Base-by-base conservation (phyloP, 164 flowering plant genomes). In the Liquidambar formosana region DNA sequence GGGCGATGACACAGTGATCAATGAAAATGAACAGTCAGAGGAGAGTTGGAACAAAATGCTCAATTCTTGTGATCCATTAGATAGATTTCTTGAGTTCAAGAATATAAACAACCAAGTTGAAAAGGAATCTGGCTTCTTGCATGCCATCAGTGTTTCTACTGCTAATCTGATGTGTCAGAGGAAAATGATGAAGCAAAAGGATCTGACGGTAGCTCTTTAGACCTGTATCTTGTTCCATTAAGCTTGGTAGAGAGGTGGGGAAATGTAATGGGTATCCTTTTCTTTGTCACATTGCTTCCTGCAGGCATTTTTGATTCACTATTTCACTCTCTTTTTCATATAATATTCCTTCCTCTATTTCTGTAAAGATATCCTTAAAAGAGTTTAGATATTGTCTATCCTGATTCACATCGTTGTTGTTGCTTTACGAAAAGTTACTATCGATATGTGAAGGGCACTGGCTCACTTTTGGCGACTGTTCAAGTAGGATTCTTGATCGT, bases 391-490 rank as follows among this genome's bases (percentile, higher is more conserved):
- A 82, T 95, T 79, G 99, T 95, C 16, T 88, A 82, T 76, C 91
- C 96, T 27, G 86, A 90, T 78, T 95, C 99, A 33, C 86, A 78
- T 73, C 89, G 98, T 56, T 95, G 99, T 67, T 95, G 99, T 68
- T 95, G 99, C 73, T 95, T 95, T 69, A 95, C 99, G 10, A 95
- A 95, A 80, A 95, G 99, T 75, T 95, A 95, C 75, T 90, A 84
- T 65, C 85, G 98, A 48, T 95, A 93, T 66, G 92, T 95, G 66
- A 95, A 95, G 86, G 99, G 98, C 13, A 95, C 98, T 57, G 99
- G 99, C 21, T 93, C 99, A 23, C 89, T 93, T 72, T 79, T 95
- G 84, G 91, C 96, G 57, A 84, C 93, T 58, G 61, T 73, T n/a
- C 82, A 80, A 85, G 97, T 92, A 88, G 18, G 81, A 38, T 56